phyloP scores from a whole-genome alignment of 768 basidiomycete species.

The Lyophyllum decastes region DNA sequence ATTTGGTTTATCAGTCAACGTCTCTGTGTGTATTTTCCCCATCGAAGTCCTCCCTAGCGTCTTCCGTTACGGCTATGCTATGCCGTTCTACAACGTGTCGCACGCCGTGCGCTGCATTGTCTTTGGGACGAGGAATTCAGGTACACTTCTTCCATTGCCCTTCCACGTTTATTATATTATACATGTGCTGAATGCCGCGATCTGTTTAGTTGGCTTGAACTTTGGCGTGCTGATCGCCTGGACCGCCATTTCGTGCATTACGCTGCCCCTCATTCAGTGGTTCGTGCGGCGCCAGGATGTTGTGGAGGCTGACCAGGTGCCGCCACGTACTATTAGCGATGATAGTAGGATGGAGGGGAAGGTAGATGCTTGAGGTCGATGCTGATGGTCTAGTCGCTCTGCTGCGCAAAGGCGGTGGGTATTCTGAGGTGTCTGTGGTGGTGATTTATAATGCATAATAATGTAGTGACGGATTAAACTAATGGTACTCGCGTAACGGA shows the following conservation, averaged over 20 bases:
- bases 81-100: slow-evolving; percentile 59
- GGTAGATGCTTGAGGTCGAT: neutral
- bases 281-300: slow-evolving; percentile 10
- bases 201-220: slow-evolving; percentile 46
- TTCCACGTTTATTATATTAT: neutral
- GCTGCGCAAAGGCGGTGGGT: too few species aligned
- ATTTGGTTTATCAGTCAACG: slow-evolving; percentile 41
- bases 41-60: slow-evolving; percentile 46
- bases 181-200: neutral
- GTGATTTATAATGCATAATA: neutral
- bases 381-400: neutral
- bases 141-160: slow-evolving; percentile 40
- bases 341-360: neutral
- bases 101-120: slow-evolving; percentile 48
- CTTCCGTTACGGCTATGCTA: slow-evolving; percentile 54
- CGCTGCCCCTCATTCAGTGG: slow-evolving; percentile 25
- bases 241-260: slow-evolving; percentile 21
- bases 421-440: too few species aligned
- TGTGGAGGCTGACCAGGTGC: neutral
- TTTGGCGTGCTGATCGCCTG: slow-evolving; percentile 47
- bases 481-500: neutral
- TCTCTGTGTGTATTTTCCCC: slow-evolving; percentile 55
- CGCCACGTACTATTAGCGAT: neutral
- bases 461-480: neutral
- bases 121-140: slow-evolving; percentile 51